Conservation (phyloP, 2,329 filamentous ascomycete species). For the Delphinella strobiligena region DNA sequence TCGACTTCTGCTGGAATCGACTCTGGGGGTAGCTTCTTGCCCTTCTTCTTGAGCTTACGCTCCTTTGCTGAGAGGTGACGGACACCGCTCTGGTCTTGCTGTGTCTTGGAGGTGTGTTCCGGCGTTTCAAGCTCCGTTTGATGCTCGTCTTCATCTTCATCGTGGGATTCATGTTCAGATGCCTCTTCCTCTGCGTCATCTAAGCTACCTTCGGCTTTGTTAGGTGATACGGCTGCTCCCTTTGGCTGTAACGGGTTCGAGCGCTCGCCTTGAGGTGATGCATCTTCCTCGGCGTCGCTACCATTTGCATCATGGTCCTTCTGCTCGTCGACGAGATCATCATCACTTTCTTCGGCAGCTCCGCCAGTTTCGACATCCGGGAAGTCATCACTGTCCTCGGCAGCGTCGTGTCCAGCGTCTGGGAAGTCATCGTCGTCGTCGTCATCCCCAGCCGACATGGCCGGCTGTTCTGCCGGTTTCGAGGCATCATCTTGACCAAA, state of each 20-base stretch:
- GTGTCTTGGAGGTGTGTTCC: constrained; percentile 17
- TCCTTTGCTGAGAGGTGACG: constrained; percentile 26
- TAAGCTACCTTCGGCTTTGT: constrained; percentile 8
- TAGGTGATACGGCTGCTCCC: constrained; percentile 18
- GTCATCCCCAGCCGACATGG: constrained; percentile 29
- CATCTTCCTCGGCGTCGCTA: constrained; percentile 10
- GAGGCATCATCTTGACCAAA: constrained; percentile 29
- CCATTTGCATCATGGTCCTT: constrained; percentile 10
- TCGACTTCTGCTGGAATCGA: constrained; percentile 1
- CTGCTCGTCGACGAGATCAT: constrained; percentile 13
- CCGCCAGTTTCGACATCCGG: constrained; percentile 22
- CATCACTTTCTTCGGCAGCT: constrained; percentile 7
- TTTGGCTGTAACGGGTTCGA: constrained; percentile 11
- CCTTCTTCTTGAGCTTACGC: constrained; percentile 26
- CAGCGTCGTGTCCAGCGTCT: constrained; percentile 30
- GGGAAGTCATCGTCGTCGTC: constrained; percentile 29
- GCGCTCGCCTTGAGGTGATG: constrained; percentile 4
- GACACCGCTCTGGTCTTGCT: constrained; percentile 16
- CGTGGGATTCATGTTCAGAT: constrained; percentile 15
- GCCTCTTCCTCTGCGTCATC: constrained; percentile 17
- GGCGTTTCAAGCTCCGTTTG: constrained; percentile 7
- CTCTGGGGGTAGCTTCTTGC: constrained; percentile 7
- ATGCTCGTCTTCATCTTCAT: constrained; percentile 23
- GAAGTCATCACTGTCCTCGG: constrained; percentile 28
- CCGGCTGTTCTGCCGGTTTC: constrained; percentile 13